phyloP scores from a whole-genome alignment of 2,329 filamentous ascomycete species.

The Fusarium neocosmosporiellum region DNA sequence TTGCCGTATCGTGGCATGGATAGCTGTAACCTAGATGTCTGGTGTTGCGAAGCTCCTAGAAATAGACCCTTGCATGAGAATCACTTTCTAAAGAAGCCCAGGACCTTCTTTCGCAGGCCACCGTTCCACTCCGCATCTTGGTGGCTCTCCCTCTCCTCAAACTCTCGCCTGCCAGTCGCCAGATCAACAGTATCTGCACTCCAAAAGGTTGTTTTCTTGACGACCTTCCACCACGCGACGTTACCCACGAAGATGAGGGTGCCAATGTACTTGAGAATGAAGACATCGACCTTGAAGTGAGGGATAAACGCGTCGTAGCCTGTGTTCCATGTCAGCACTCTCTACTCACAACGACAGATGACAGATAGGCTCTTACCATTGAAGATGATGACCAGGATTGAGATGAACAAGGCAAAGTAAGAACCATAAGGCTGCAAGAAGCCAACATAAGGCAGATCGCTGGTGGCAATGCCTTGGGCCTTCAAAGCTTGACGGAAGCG shows the following conservation, averaged over 20 bases:
- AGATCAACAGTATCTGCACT: background rate
- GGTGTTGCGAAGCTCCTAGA: background rate
- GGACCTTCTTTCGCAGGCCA: background rate
- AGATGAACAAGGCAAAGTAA: conserved; percentile 49
- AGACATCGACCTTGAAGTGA: background rate
- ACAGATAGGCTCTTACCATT: conserved; percentile 46
- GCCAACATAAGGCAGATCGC: conserved; percentile 52
- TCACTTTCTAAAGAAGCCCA: background rate
- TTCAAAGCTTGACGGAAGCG: conserved; percentile 51
- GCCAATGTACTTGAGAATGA: background rate
- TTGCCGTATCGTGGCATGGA: background rate
- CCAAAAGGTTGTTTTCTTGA: background rate
- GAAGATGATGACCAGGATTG: conserved; percentile 65
- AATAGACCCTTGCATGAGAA: background rate
- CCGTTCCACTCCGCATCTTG: background rate
- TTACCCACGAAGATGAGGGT: background rate
- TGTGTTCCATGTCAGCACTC: background rate
- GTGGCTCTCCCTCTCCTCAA: background rate
- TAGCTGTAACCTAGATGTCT: background rate
- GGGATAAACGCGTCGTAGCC: background rate
- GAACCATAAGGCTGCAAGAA: conserved; percentile 53
- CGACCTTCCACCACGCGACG: background rate
- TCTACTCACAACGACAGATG: too few species aligned
- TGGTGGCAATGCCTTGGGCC: conserved; percentile 50
- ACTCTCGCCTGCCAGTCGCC: background rate